phyloP scores from a whole-genome alignment of 768 basidiomycete genomes.

The Rhodotorula toruloides region DNA sequence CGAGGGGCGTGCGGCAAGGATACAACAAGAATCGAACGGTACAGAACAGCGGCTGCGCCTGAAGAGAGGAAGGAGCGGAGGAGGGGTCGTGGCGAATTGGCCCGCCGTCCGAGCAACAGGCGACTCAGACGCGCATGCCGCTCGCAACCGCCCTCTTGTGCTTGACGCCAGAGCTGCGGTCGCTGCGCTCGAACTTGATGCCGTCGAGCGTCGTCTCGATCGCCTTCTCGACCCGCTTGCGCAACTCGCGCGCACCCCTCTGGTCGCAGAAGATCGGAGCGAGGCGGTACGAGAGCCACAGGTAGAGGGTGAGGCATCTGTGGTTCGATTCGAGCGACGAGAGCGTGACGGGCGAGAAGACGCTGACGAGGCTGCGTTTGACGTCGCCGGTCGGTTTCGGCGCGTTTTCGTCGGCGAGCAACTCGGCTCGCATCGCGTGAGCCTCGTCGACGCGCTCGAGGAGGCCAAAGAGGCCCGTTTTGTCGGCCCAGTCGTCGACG shows the following conservation, averaged over 20 bases:
- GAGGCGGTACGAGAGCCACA: constrained; percentile 75
- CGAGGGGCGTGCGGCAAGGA: too few relatives aligned
- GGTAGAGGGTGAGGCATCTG: constrained; percentile 67
- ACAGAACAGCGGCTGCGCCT: too few relatives aligned
- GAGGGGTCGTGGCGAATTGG: too few relatives aligned
- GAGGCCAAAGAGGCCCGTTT: constrained; percentile 48
- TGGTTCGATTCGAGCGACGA: constrained; percentile 65
- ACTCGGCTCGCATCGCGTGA: too few relatives aligned
- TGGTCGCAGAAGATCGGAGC: constrained; percentile 63
- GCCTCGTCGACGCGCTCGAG: constrained; percentile 49
- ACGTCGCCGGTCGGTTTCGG: background rate
- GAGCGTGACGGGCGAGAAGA: constrained; percentile 32
- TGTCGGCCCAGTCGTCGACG: constrained; percentile 48
- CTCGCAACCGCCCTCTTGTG: constrained; percentile 19
- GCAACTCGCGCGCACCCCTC: constrained; percentile 54
- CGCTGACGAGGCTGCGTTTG: background rate
- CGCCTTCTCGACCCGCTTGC: constrained; percentile 60
- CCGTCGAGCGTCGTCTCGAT: constrained; percentile 57
- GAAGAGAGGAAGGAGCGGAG: background rate
- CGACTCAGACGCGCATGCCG: background rate
- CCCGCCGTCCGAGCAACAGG: too few relatives aligned
- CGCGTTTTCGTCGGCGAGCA: too few relatives aligned
- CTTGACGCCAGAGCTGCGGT: constrained; percentile 14
- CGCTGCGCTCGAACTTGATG: constrained; percentile 27
- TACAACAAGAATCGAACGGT: too few relatives aligned